Evolutionary conservation across 495 filamentous ascomycete genomes (phyloP).

Genomic region (Ascobolus immersus): DNA sequence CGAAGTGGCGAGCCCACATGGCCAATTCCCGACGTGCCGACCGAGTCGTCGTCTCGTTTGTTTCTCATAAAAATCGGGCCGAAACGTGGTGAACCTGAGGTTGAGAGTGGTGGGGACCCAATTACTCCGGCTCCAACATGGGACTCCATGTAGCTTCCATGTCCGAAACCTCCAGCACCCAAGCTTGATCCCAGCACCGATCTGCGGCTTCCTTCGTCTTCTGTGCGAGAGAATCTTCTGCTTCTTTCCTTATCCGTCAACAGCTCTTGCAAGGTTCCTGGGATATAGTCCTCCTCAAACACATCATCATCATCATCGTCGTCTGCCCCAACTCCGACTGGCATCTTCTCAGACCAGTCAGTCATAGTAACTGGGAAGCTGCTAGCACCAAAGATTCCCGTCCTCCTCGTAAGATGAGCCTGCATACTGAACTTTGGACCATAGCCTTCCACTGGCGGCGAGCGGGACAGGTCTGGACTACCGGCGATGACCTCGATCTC

Average conservation of each 20-base stretch:
- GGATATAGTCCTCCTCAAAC: conserved; percentile 83
- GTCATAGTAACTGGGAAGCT: conserved; percentile 49
- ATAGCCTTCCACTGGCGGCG: conserved; percentile 33
- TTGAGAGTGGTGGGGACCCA: conserved; percentile 21
- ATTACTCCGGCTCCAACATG: conserved; percentile 26
- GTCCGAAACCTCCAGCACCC: conserved; percentile 27
- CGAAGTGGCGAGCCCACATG: conserved; percentile 86
- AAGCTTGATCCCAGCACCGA: no score
- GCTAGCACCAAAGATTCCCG: conserved; percentile 64
- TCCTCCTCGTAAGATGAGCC: conserved; percentile 37
- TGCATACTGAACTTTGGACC: conserved; percentile 30
- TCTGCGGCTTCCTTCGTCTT: conserved; percentile 37
- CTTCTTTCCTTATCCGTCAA: conserved; percentile 76
- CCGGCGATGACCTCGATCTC: conserved; percentile 21
- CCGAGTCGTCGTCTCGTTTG: conserved; percentile 45
- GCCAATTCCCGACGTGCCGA: conserved; percentile 38
- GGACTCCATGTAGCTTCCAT: no score
- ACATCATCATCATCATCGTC: conserved; percentile 70
- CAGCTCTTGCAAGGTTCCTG: conserved; percentile 65
- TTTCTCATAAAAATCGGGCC: conserved; percentile 55
- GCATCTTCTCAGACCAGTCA: conserved; percentile 36
- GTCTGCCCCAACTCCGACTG: conserved; percentile 18
- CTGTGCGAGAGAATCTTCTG: conserved; percentile 51
- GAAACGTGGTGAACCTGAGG: conserved; percentile 77
- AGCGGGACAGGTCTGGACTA: conserved; percentile 25